Conservation (phyloP, 2,329 filamentous ascomycete species). For the Fusarium heterosporum region DNA sequence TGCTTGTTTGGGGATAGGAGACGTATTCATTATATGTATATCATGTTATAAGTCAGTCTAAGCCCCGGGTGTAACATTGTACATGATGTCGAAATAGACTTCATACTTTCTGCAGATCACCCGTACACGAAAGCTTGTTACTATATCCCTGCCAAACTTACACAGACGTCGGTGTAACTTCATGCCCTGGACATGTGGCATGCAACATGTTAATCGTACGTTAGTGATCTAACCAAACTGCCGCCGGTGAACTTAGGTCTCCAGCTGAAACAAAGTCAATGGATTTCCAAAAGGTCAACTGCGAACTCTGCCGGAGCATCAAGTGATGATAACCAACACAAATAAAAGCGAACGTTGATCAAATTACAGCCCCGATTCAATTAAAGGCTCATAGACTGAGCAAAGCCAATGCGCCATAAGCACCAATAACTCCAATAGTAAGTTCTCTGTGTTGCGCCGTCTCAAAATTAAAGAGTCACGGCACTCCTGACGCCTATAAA, state of each 20-base stretch:
- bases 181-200: no score
- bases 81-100: conserved; percentile 11
- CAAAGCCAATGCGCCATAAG: background rate
- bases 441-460: background rate
- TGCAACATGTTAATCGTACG: no score
- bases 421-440: conserved; percentile 10
- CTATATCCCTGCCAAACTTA: no score
- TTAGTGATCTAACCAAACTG: no score
- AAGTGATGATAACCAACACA: background rate
- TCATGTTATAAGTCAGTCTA: background rate
- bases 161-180: no score
- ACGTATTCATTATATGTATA: background rate
- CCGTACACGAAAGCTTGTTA: background rate
- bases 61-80: background rate
- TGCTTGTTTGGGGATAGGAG: no score
- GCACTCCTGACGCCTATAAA: background rate
- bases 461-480: background rate
- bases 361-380: background rate
- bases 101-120: conserved; percentile 4
- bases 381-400: background rate
- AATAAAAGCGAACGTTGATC: no score
- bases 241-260: no score
- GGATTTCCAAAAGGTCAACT: no score
- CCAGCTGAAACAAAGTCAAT: no score
- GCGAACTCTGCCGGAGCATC: no score